These are phyloP conservation scores for Luvunga scandens DNA, from an alignment of 345 rosid species.

Conservation along the genomic window DNA sequence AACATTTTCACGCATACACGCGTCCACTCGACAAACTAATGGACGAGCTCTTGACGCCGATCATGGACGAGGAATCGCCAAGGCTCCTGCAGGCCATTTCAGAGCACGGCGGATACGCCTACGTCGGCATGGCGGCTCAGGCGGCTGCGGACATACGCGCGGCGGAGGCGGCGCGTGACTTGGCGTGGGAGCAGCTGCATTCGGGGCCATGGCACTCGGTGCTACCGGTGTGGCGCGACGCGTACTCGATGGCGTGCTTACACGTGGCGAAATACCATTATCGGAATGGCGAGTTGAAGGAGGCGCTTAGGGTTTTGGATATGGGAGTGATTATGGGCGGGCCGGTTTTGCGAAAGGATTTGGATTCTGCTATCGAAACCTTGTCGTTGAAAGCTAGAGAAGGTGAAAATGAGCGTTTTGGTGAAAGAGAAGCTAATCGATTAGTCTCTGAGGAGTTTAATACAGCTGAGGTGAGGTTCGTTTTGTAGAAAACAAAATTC, in stretches of 20 bases:
- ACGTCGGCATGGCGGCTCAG: conserved; percentile 62
- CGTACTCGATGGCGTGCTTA: conserved; percentile 91
- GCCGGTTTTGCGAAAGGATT: conserved; percentile 61
- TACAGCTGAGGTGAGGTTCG: conserved; percentile 56
- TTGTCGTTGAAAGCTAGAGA: conserved; percentile 44
- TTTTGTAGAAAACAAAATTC: neutral
- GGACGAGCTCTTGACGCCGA: conserved; percentile 52
- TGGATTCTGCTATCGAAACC: conserved; percentile 52
- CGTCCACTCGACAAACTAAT: neutral
- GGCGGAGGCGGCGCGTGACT: conserved; percentile 93
- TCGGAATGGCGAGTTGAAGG: conserved; percentile 56
- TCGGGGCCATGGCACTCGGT: conserved; percentile 98
- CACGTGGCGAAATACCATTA: conserved; percentile 64
- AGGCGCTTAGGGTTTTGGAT: conserved; percentile 79
- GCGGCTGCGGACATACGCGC: conserved; percentile 83
- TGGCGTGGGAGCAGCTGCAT: conserved; percentile 99
- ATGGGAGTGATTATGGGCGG: conserved; percentile 99
- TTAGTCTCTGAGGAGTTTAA: conserved; percentile 52
- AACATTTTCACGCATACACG: too few relatives aligned
- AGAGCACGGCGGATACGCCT: conserved; percentile 87
- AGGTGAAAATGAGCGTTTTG: conserved; percentile 25
- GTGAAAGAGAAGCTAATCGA: conserved; percentile 17
- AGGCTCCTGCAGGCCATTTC: conserved; percentile 58
- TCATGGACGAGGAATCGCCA: conserved; percentile 60
- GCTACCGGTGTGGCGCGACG: conserved; percentile 94